A percentile compares a stretch with the other conserved stretches of the same genome.
These are phyloP conservation scores for Curvularia sp. DNA, from an alignment of 2,329 filamentous ascomycete genomes.

Conservation along the genomic window DNA sequence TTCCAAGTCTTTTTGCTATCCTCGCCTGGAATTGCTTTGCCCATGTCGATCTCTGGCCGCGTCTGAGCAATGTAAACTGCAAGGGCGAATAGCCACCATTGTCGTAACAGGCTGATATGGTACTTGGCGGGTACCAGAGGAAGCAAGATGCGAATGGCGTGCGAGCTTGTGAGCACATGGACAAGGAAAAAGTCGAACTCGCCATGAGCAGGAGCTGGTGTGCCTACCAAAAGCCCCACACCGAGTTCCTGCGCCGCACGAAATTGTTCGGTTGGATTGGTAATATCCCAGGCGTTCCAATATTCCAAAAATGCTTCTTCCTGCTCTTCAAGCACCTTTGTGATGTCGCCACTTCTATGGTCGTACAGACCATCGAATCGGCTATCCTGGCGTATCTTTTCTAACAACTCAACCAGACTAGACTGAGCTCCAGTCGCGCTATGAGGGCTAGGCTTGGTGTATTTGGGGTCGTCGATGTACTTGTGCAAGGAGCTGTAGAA, in stretches of 20 bases:
- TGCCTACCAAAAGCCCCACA: slow-evolving; percentile 66
- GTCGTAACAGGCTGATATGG: slow-evolving; percentile 75
- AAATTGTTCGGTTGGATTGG: slow-evolving; percentile 75
- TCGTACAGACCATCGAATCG: slow-evolving; percentile 73
- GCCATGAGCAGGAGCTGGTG: slow-evolving; percentile 42
- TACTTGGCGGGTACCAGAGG: slow-evolving; percentile 76
- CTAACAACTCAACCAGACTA: slow-evolving; percentile 73
- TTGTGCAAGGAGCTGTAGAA: slow-evolving; percentile 66
- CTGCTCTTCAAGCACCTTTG: slow-evolving; percentile 70
- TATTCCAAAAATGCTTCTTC: slow-evolving; percentile 79
- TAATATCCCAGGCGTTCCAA: slow-evolving; percentile 84
- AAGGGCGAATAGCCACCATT: slow-evolving; percentile 89
- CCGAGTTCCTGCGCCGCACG: slow-evolving; percentile 69
- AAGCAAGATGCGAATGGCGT: slow-evolving; percentile 86
- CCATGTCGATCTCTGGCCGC: slow-evolving; percentile 74
- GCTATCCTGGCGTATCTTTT: slow-evolving; percentile 71
- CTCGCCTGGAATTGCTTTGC: slow-evolving; percentile 63
- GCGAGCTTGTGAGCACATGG: slow-evolving; percentile 78
- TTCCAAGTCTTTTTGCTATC: slow-evolving; percentile 77
- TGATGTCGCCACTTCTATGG: slow-evolving; percentile 68
- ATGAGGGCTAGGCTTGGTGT: slow-evolving; percentile 70
- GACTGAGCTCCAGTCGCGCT: slow-evolving; percentile 51
- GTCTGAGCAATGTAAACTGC: slow-evolving; percentile 78
- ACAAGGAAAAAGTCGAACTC: slow-evolving; percentile 84
- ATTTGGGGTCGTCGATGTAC: slow-evolving; percentile 74